phyloP scores from a whole-genome alignment of 306 rosid species.

The Fragaria vesca region DNA sequence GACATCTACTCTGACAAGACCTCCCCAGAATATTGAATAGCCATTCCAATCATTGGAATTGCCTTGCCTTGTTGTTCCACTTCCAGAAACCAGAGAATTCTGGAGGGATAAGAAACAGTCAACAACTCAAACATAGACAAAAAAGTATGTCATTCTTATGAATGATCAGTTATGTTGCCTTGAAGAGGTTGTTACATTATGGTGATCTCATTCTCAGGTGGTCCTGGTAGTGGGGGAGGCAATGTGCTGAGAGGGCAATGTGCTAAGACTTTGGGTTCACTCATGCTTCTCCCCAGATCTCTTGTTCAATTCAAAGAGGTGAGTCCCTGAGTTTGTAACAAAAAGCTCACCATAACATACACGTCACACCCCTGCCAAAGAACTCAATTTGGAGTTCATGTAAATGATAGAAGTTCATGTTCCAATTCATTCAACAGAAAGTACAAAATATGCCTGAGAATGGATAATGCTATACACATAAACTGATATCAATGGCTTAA shows the following conservation, averaged over 20 bases:
- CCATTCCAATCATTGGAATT: slow-evolving; percentile 50
- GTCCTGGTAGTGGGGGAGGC: too few relatives aligned
- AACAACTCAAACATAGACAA: slow-evolving; percentile 19
- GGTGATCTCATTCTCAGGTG: slow-evolving; percentile 39
- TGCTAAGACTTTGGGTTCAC: slow-evolving; percentile 42
- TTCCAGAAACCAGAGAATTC: slow-evolving; percentile 40
- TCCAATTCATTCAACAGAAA: neutral
- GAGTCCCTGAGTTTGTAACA: too few relatives aligned
- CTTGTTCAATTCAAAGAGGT: too few relatives aligned
- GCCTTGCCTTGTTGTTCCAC: slow-evolving; percentile 31
- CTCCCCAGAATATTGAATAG: slow-evolving; percentile 86
- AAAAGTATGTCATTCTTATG: too few relatives aligned
- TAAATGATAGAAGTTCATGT: neutral
- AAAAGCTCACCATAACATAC: slow-evolving; percentile 77
- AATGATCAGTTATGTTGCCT: too few relatives aligned
- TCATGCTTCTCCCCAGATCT: neutral
- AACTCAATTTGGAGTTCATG: neutral
- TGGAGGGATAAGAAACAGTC: slow-evolving; percentile 24
- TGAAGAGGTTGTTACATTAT: too few relatives aligned
- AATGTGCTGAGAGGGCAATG: too few relatives aligned
- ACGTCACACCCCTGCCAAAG: slow-evolving; percentile 80
- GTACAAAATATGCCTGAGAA: too few relatives aligned
- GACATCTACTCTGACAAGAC: slow-evolving; percentile 91
- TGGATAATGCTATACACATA: too few relatives aligned
- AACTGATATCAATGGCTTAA: neutral